phyloP scores from a whole-genome alignment of 2,329 filamentous ascomycete species.

The Capronia americana region DNA sequence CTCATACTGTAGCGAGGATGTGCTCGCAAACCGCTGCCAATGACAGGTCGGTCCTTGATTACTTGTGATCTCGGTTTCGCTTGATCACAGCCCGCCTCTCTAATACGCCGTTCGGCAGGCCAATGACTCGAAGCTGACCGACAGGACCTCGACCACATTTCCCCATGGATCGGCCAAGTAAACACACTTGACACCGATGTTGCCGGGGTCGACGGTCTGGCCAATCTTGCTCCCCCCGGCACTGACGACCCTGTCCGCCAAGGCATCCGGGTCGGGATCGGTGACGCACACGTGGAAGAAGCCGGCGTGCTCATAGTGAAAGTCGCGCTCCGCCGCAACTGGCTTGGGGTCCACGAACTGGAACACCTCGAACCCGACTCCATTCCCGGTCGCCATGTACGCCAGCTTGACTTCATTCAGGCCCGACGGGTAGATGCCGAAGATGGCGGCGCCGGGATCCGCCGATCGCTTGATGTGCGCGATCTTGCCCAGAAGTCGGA shows the following conservation, averaged over 20 bases:
- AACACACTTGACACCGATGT: conserved; percentile 14
- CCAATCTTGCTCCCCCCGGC: conserved; percentile 44
- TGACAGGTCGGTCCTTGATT: too few relatives aligned
- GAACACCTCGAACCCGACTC: conserved; percentile 46
- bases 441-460: conserved; percentile 54
- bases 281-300: conserved; percentile 48
- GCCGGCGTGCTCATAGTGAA: conserved; percentile 43
- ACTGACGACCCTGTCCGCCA: conserved; percentile 40
- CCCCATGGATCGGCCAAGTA: conserved; percentile 25
- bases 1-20: too few relatives aligned
- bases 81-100: too few relatives aligned
- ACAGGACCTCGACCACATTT: conserved; percentile 22
- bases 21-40: too few relatives aligned
- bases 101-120: conserved; percentile 18
- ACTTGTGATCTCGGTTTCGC: too few relatives aligned
- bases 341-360: conserved; percentile 43
- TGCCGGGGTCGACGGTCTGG: conserved; percentile 23
- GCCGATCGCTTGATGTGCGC: conserved; percentile 45
- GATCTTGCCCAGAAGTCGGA: conserved; percentile 39
- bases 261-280: conserved; percentile 42
- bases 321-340: conserved; percentile 26
- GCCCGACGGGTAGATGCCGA: conserved; percentile 41
- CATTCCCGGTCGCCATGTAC: conserved; percentile 44
- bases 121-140: conserved; percentile 16
- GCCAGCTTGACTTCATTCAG: conserved; percentile 44